Evolutionary conservation across 768 basidiomycete genomes (phyloP), one percentile per base, ranked within the genome.

Genomic region (Tulasnella sp.): DNA sequence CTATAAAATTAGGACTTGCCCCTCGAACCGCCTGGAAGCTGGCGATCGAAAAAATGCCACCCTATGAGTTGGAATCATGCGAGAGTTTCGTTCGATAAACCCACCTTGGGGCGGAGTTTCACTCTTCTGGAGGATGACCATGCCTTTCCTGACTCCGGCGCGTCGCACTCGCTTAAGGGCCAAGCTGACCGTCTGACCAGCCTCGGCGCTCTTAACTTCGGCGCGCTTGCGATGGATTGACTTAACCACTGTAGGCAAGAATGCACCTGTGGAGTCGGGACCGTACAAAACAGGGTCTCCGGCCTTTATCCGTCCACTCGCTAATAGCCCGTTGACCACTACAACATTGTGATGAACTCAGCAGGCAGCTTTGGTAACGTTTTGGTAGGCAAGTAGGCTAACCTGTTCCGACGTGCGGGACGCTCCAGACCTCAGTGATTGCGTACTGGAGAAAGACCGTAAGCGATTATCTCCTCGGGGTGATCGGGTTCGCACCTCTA

Each of bases 181-280:
- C 77, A 98, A 87, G 10, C 94, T 94, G 27, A 99, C 96, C 74
- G 94, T 95, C 86, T 99, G 98, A 2, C 98, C 98, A 8, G 98
- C 98, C 83, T 98, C 97, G 0, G 95, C 98, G 19, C 89, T 88
- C 21, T 88, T 88, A 3, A 99, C 95, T 77, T 92, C 88, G 31
- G 93, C 96, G 44, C 94, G 87, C 85, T 98, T 99, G 79, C 97
- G 90, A 86, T 99, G 97, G 86, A 99, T 99, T 82, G 91, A 93
- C 87, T 94, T 95, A 81, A 99, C 87, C 12, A 91, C 87, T 0
- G 94, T 94, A 52, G 89, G 88, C 81, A 91, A 90, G 85, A 92
- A 99, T 82, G 94, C 92, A 2, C 97, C 97, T 76, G 96, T 94
- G 0, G 94, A 90, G 84, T 99, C 98, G 0, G 98, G 98, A 0